Conservation (phyloP, 352 stramenopile genomes). For the Globisporangium emineosum region DNA sequence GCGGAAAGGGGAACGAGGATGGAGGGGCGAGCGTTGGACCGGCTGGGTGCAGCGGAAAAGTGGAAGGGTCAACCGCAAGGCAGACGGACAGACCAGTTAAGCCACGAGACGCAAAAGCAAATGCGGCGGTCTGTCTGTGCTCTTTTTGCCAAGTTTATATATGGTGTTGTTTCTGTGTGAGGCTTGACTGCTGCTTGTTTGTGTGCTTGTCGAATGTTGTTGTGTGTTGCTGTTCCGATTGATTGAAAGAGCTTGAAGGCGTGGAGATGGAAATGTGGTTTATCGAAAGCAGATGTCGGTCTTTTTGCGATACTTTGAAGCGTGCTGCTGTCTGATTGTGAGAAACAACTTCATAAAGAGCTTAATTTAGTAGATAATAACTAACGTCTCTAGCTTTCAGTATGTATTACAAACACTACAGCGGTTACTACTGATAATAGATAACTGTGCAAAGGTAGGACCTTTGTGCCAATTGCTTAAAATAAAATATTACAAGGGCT, state of each 20-base stretch:
- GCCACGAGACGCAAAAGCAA: no score
- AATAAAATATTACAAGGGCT: background rate
- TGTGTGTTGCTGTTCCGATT: background rate
- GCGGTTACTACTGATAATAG: background rate
- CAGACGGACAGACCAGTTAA: background rate
- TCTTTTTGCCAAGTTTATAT: no score
- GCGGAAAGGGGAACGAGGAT: background rate
- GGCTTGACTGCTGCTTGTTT: background rate
- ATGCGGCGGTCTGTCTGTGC: no score
- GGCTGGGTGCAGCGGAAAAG: background rate
- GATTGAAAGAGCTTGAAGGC: background rate
- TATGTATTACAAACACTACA: background rate
- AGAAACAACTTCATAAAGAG: background rate
- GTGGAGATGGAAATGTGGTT: background rate
- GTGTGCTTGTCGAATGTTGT: background rate
- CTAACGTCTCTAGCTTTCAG: background rate
- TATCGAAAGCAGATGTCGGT: background rate
- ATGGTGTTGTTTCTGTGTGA: no score
- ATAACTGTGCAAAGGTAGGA: background rate
- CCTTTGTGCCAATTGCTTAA: background rate
- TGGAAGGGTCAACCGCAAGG: background rate
- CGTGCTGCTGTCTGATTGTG: background rate
- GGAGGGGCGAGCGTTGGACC: background rate
- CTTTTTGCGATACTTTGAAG: conserved; percentile 1
- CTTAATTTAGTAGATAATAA: background rate